Evolutionary conservation across 257 asterid genomes (phyloP).

Genomic region (Leptodermis oblonga): DNA sequence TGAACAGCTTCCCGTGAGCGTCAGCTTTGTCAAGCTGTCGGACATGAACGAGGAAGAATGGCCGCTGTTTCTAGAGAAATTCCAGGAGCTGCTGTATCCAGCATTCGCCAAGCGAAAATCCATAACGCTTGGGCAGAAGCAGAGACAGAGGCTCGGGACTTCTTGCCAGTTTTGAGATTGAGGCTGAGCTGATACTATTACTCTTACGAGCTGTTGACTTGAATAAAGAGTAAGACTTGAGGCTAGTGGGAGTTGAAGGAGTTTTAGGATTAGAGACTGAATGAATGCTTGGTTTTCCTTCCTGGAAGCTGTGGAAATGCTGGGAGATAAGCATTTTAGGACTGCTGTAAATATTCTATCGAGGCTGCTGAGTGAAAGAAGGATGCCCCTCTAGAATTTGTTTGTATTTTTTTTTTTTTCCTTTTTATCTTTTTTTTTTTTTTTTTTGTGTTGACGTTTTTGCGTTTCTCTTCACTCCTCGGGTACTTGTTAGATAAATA

Average conservation of each 20-base stretch:
- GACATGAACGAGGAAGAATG: constrained; percentile 88
- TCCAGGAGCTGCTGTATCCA: constrained; percentile 68
- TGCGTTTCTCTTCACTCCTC: constrained; percentile 24
- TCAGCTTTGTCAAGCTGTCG: constrained; percentile 74
- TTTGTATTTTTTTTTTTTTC: constrained; percentile 22
- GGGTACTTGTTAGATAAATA: constrained; percentile 64
- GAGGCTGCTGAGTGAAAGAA: constrained; percentile 30
- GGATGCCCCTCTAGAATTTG: constrained; percentile 34
- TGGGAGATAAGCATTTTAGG: constrained; percentile 21
- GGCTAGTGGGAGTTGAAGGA: constrained; percentile 35
- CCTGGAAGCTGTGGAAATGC: constrained; percentile 22
- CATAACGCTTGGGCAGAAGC: constrained; percentile 54
- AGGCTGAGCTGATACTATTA: constrained; percentile 14
- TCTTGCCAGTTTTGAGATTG: constrained; percentile 95
- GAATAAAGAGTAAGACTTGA: constrained; percentile 24
- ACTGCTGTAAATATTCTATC: constrained; percentile 59
- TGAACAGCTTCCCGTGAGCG: constrained; percentile 86
- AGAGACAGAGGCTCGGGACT: constrained; percentile 94
- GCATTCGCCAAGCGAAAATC: constrained; percentile 69
- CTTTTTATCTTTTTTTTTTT: background rate
- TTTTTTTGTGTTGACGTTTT: constrained; percentile 6
- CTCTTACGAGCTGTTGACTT: constrained; percentile 21
- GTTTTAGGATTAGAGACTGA: constrained; percentile 38
- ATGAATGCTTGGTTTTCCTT: constrained; percentile 24
- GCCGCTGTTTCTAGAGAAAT: constrained; percentile 73